phyloP scores from a whole-genome alignment of 1,284 basidiomycete species.

The Rhizoctonia solani region DNA sequence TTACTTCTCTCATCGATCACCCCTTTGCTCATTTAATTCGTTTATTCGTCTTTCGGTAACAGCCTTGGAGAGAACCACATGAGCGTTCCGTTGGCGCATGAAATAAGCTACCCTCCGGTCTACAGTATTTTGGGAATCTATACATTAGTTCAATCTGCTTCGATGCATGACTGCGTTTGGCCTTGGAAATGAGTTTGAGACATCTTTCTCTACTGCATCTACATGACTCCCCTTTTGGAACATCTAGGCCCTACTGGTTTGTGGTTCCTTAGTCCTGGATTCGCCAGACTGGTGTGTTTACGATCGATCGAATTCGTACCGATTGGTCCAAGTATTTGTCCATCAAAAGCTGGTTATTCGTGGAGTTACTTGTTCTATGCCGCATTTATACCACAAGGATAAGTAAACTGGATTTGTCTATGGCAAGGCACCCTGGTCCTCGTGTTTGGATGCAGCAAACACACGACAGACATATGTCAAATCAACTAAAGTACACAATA shows the following conservation, averaged over 20 bases:
- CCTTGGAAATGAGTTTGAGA: constrained; percentile 20
- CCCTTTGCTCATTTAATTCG: not conserved
- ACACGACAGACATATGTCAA: constrained; percentile 1
- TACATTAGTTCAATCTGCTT: constrained; percentile 8
- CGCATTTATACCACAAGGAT: constrained; percentile 18
- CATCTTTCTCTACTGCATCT: constrained; percentile 9
- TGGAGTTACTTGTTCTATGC: constrained; percentile 1
- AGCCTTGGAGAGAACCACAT: constrained; percentile 76
- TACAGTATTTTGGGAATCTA: constrained; percentile 3
- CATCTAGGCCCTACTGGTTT: constrained; percentile 18
- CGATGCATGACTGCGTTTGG: constrained; percentile 21
- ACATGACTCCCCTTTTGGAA: constrained; percentile 23
- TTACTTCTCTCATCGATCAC: constrained; percentile 2
- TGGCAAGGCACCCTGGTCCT: constrained; percentile 2
- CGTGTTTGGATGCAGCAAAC: constrained; percentile 5
- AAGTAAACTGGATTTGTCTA: not conserved
- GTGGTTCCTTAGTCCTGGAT: constrained; percentile 1
- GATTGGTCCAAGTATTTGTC: not conserved
- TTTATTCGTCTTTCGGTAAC: not conserved
- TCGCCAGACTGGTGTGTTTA: not conserved
- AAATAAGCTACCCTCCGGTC: not conserved
- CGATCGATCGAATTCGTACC: constrained; percentile 27
- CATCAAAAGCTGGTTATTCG: constrained; percentile 23
- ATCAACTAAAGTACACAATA: constrained; percentile 3
- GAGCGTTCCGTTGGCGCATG: constrained; percentile 53